Base-by-base conservation (phyloP, 345 rosid species). In the Gossypium raimondii region DNA sequence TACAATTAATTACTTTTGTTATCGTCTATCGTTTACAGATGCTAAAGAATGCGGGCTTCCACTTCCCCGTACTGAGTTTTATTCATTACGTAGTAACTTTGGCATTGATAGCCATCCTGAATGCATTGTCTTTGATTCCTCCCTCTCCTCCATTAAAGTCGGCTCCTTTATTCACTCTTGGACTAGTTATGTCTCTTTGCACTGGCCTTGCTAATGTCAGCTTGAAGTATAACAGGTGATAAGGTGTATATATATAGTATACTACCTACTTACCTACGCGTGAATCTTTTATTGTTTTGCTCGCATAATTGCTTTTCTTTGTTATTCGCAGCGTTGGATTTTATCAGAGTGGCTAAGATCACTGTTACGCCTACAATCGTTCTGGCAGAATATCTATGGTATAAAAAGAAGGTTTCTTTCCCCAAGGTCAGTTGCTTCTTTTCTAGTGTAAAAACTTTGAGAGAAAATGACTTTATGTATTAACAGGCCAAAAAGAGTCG, bases 171-270 rank as follows among this genome's bases (percentile, higher is more conserved):
- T 65, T 64, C 53, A 56, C 44, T 38, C 65, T 75, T 22, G 65
- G 77, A 16, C 64, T 75, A 12, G 72, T 75, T 17, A 75, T 75
- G 77, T 75, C 77, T 53, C 77, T 75, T 14, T 75, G 65, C 72
- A 75, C 77, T 9, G 65, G 72, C 13, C 77, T 75, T 52, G 77
- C 77, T 2, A 75, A 75, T 53, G 77, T 75, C 24, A 75, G 72
- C 53, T 66, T 75, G 72, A 65, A 75, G 25, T 75, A 65, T 43
- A 75, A 75, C 65, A 75, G 72, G 77, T 75, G 38, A 65, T 14
- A 14, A 34, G 41, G 41, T 34, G 41, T 34, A 34, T 29, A 4
- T 34, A 34, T 34, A 34, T 34, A 29, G 38, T 29, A 29, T 29
- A 29, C 5, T 29, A 29, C 5, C 34, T 29, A 29, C 34, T 34